Percentiles rank a stretch among this genome's conserved stretches.
Evolutionary conservation across 768 basidiomycete species (phyloP).

Genomic region (Tubosaeta sp.): DNA sequence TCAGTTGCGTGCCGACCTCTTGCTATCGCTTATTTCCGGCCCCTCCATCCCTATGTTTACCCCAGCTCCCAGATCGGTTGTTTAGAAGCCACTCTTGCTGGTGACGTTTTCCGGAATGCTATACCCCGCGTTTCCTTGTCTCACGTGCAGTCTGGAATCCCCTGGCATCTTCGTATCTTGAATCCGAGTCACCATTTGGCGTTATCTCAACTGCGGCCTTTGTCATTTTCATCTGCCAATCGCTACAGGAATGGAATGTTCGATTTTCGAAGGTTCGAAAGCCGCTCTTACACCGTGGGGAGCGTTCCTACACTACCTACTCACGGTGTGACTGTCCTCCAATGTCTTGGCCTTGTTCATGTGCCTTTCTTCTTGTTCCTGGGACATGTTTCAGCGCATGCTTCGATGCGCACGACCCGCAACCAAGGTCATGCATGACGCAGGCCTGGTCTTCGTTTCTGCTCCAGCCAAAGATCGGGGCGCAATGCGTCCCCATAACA

Average conservation of each 20-base stretch:
- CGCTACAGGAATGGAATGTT: conserved; percentile 4
- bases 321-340: not conserved
- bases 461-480: too few species aligned
- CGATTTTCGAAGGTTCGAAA: not conserved
- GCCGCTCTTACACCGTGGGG: conserved; percentile 8
- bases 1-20: not conserved
- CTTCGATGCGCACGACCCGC: not conserved
- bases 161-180: not conserved
- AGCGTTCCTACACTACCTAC: not conserved
- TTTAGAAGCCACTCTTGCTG: not conserved
- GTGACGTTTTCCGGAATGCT: not conserved
- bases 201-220: not conserved
- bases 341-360: conserved; percentile 4
- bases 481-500: too few species aligned
- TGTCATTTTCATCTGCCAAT: conserved; percentile 2
- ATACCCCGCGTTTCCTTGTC: not conserved
- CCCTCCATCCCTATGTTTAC: conserved; percentile 1
- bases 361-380: conserved; percentile 2
- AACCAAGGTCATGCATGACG: not conserved
- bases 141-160: not conserved
- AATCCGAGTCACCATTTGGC: not conserved
- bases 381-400: not conserved
- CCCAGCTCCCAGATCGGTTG: not conserved
- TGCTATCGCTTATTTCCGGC: not conserved
- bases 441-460: not conserved